phyloP scores from a whole-genome alignment of 2,329 filamentous ascomycete species.

The Pestalotiopsis fici region DNA sequence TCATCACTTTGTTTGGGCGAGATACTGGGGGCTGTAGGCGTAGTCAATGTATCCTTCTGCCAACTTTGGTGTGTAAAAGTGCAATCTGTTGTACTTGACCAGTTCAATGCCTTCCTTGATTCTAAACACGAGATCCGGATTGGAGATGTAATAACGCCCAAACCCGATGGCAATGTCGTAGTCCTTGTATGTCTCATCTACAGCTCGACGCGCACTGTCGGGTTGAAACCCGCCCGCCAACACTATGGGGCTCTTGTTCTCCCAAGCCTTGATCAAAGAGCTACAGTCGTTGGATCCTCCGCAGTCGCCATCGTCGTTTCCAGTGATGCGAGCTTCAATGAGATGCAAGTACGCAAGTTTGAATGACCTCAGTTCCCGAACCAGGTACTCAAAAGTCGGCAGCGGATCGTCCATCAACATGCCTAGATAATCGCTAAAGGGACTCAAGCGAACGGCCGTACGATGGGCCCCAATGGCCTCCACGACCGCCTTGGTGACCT shows the following conservation, averaged over 20 bases:
- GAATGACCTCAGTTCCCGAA: constrained; percentile 48
- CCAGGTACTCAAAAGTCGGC: constrained; percentile 62
- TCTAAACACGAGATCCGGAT: constrained; percentile 47
- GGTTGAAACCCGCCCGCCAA: constrained; percentile 43
- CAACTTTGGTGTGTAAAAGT: constrained; percentile 37
- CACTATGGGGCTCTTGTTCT: constrained; percentile 43
- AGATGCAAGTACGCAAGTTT: constrained; percentile 59
- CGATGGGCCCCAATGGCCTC: constrained; percentile 52
- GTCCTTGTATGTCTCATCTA: constrained; percentile 35
- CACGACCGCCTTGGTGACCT: constrained; percentile 53
- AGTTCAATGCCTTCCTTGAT: constrained; percentile 42
- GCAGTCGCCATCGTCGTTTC: constrained; percentile 37
- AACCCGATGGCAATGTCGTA: constrained; percentile 47
- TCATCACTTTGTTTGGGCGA: not conserved
- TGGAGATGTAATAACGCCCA: constrained; percentile 49
- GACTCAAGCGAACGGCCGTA: constrained; percentile 52
- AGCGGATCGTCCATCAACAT: constrained; percentile 63
- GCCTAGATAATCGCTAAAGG: constrained; percentile 56
- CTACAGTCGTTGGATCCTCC: constrained; percentile 38
- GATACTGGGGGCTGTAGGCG: constrained; percentile 9
- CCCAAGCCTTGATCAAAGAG: constrained; percentile 46
- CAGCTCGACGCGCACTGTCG: constrained; percentile 22
- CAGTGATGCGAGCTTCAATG: constrained; percentile 52
- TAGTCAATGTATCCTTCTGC: constrained; percentile 22
- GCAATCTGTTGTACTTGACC: constrained; percentile 42